Conservation (phyloP, 139 green algal species). For the Chlorella vulgaris region DNA sequence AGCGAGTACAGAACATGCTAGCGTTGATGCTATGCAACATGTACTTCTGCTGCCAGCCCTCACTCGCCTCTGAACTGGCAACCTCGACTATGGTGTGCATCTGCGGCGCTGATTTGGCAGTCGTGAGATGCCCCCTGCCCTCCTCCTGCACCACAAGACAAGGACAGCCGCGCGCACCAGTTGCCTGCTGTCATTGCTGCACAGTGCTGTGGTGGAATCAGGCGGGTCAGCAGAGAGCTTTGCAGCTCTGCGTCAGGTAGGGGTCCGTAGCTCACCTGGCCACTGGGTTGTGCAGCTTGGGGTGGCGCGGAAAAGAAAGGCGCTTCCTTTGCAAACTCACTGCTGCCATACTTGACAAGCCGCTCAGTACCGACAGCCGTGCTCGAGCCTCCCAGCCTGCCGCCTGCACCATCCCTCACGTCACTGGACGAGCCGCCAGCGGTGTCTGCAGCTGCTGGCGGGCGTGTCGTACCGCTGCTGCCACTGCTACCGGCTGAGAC, state of each 20-base stretch:
- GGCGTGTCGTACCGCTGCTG: not conserved
- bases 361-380: not conserved
- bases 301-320: conserved; percentile 1
- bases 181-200: too few species aligned
- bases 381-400: not conserved
- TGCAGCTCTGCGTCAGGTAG: too few species aligned
- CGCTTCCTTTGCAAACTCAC: conserved; percentile 9
- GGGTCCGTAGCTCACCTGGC: not conserved
- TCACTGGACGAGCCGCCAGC: not conserved
- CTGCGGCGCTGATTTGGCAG: conserved; percentile 23
- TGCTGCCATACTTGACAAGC: conserved; percentile 8
- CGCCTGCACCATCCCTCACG: not conserved
- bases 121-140: not conserved
- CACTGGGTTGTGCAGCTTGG: not conserved
- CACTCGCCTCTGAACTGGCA: conserved; percentile 5
- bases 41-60: too few species aligned
- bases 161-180: too few species aligned
- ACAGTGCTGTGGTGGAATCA: too few species aligned
- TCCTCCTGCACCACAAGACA: too few species aligned
- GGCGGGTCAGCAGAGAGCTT: too few species aligned
- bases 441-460: not conserved
- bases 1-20: too few species aligned
- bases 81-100: conserved; percentile 22
- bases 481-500: not conserved
- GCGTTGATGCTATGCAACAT: too few species aligned